phyloP scores from a whole-genome alignment of 176 grass and related monocot species.

The Rhynchospora pubera region DNA sequence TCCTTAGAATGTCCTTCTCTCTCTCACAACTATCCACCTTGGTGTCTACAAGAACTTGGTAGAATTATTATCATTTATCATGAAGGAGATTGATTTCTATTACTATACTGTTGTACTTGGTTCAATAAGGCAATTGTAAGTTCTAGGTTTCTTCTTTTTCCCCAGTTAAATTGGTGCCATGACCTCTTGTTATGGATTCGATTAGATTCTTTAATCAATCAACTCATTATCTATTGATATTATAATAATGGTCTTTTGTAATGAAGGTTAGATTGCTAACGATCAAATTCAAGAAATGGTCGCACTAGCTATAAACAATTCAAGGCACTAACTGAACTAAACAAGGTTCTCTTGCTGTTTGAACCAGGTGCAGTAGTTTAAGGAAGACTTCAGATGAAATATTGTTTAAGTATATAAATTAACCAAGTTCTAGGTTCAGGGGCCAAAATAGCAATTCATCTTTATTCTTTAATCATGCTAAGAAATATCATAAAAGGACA shows the following conservation, averaged over 20 bases:
- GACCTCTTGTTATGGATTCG: not conserved
- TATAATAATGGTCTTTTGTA: not conserved
- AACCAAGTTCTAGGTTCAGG: not conserved
- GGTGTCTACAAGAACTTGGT: slow-evolving; percentile 42
- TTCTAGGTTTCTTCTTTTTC: not conserved
- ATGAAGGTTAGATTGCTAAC: not conserved
- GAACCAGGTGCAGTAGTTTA: not conserved
- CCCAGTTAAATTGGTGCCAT: not conserved
- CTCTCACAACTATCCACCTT: slow-evolving; percentile 52
- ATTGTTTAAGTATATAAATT: not conserved
- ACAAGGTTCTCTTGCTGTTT: not conserved
- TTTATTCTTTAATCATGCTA: not conserved
- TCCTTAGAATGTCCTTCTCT: slow-evolving; percentile 67
- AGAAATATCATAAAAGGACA: not conserved
- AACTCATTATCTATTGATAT: not conserved
- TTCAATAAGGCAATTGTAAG: not conserved
- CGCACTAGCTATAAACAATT: too few relatives aligned
- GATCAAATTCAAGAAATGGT: not conserved
- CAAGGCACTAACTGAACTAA: not conserved
- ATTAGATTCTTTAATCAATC: not conserved
- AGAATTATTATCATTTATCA: not conserved
- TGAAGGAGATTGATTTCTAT: not conserved
- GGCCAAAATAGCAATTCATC: not conserved
- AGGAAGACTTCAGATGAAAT: too few relatives aligned
- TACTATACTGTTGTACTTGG: not conserved